A percentile compares a stretch with the other conserved stretches of the same genome.
phyloP scores from a whole-genome alignment of 495 filamentous ascomycete genomes.

The Halenospora varia region DNA sequence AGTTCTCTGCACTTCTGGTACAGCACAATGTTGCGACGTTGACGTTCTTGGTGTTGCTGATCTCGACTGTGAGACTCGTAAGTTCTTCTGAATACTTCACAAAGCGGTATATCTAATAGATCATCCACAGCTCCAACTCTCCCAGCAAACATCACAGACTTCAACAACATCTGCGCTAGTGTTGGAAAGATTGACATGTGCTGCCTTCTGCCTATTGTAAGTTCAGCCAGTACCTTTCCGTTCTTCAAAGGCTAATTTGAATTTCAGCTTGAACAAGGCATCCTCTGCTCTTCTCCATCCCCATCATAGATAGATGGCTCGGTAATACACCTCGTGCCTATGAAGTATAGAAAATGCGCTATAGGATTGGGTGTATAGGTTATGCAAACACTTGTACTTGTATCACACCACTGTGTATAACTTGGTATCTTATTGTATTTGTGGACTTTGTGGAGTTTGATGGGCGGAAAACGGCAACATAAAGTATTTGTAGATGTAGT shows the following conservation, averaged over 20 bases:
- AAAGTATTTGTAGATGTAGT: neutral
- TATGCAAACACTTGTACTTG: neutral
- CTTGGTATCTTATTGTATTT: neutral
- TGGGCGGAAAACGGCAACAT: neutral
- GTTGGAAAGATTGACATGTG: slow-evolving; percentile 36
- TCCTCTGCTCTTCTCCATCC: neutral
- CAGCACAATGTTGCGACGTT: slow-evolving; percentile 39
- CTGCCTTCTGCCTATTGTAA: slow-evolving; percentile 30
- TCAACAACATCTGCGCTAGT: slow-evolving; percentile 27
- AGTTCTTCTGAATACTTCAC: slow-evolving; percentile 7
- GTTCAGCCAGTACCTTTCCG: neutral
- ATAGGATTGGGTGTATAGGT: too few relatives aligned
- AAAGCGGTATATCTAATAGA: neutral
- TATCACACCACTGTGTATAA: neutral
- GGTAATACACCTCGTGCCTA: too few relatives aligned
- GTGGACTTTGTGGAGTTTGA: neutral
- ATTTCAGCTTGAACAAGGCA: neutral
- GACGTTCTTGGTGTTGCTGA: slow-evolving; percentile 43
- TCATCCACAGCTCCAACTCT: slow-evolving; percentile 18
- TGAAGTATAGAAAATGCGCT: too few relatives aligned
- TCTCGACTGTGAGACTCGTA: slow-evolving; percentile 41
- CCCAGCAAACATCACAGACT: slow-evolving; percentile 23
- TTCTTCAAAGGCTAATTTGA: neutral
- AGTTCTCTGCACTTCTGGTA: slow-evolving; percentile 21
- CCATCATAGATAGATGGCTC: neutral